phyloP scores from a whole-genome alignment of 257 asterid species.

The Gentiana macrophylla region DNA sequence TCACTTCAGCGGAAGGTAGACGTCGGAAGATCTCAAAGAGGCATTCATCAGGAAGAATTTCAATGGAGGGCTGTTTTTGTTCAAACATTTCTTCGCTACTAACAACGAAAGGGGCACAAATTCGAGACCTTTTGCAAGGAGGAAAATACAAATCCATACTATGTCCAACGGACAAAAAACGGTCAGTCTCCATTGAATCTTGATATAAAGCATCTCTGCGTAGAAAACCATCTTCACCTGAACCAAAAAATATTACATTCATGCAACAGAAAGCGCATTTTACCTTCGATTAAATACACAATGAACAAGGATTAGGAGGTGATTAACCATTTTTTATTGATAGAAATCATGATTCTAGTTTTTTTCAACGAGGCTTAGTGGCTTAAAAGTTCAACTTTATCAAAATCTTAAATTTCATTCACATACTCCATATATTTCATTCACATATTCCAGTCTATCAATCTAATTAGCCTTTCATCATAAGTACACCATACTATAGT shows the following conservation, averaged over 20 bases:
- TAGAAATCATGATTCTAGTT: too few species aligned
- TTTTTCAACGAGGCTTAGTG: too few species aligned
- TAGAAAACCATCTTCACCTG: conserved; percentile 50
- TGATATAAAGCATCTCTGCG: conserved; percentile 41
- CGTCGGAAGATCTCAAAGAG: conserved; percentile 89
- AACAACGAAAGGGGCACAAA: conserved; percentile 57
- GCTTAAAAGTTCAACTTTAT: too few species aligned
- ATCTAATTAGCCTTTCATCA: neutral
- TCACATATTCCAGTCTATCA: too few species aligned
- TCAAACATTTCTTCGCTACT: conserved; percentile 12
- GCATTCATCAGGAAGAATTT: conserved; percentile 90
- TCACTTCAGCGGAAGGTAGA: conserved; percentile 55
- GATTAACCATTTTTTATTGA: neutral
- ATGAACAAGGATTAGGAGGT: neutral
- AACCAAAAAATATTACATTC: conserved; percentile 15
- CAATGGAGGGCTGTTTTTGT: conserved; percentile 52
- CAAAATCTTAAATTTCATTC: too few species aligned
- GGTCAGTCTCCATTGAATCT: conserved; percentile 44
- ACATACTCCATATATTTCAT: too few species aligned
- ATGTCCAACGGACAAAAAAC: conserved; percentile 35
- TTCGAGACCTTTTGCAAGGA: conserved; percentile 70
- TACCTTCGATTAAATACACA: neutral
- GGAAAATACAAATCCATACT: conserved; percentile 63
- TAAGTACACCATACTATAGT: neutral
- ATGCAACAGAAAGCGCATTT: neutral